Evolutionary conservation across 1,284 basidiomycete species (phyloP).

Genomic region (Polyporus tsugae): DNA sequence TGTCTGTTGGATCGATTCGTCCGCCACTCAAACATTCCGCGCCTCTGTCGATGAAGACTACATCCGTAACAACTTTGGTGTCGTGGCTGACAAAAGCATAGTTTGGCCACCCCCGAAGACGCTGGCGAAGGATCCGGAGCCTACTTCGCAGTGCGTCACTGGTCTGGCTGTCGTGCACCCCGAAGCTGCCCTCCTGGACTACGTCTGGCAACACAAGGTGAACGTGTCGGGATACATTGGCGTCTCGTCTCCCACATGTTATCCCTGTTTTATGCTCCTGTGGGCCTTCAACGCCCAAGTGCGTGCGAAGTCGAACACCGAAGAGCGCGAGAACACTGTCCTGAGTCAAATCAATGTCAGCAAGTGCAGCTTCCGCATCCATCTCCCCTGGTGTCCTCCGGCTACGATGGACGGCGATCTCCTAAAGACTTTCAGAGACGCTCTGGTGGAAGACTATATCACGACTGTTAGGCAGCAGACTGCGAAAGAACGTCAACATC

Average conservation of each 20-base stretch:
- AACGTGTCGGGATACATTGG: not conserved
- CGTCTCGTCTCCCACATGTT: not conserved
- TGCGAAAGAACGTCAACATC: not conserved
- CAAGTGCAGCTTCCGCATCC: not conserved
- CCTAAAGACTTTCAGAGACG: not conserved
- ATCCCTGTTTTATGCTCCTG: not conserved
- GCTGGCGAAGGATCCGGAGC: not conserved
- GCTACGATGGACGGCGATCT: not conserved
- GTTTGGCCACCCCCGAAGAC: not conserved
- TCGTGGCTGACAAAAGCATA: not conserved
- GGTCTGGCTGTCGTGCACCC: not conserved
- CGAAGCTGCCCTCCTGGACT: not conserved
- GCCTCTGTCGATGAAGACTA: not conserved
- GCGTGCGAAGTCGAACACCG: not conserved
- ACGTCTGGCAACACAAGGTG: not conserved
- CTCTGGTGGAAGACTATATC: not conserved
- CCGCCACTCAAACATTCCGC: not conserved
- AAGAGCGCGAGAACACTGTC: too few species aligned
- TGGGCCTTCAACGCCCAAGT: not conserved
- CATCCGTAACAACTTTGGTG: not conserved
- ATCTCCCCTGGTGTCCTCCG: not conserved
- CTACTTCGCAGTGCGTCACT: not conserved
- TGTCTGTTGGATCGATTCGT: not conserved
- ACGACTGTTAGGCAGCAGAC: not conserved
- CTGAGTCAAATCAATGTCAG: not conserved